Evolutionary conservation across 1,284 basidiomycete species (phyloP).

Genomic region (Cutaneotrichosporon daszewskae): DNA sequence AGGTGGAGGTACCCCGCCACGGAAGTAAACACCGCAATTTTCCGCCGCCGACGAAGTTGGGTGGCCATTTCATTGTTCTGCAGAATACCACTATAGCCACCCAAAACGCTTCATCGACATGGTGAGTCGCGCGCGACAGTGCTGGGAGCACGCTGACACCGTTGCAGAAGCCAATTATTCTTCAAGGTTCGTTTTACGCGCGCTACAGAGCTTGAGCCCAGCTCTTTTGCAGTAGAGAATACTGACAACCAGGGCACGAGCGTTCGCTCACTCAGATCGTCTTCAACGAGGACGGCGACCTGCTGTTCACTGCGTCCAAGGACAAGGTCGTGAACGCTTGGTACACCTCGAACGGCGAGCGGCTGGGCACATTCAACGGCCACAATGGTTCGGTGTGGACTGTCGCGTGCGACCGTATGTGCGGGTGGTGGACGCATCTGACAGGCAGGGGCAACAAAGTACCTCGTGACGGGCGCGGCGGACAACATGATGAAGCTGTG

Average conservation of each 20-base stretch:
- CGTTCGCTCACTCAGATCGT: conserved; percentile 95
- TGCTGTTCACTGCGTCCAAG: conserved; percentile 94
- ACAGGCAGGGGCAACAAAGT: conserved; percentile 68
- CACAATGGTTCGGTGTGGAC: conserved; percentile 98
- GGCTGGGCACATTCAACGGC: conserved; percentile 92
- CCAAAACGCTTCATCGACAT: conserved; percentile 10
- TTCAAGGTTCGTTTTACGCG: conserved; percentile 33
- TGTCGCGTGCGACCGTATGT: conserved; percentile 88
- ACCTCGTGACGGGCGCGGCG: conserved; percentile 74
- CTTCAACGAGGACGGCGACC: conserved; percentile 93
- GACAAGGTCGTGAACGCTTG: conserved; percentile 93
- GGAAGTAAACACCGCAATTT: too few relatives aligned
- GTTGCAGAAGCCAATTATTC: conserved; percentile 47
- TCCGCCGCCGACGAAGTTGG: too few relatives aligned
- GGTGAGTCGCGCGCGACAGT: conserved; percentile 9
- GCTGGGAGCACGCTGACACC: conserved; percentile 7
- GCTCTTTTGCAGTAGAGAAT: not conserved
- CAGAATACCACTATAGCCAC: too few relatives aligned
- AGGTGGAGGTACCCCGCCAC: too few relatives aligned
- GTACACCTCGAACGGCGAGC: conserved; percentile 98
- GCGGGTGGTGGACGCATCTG: conserved; percentile 1
- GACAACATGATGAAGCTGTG: conserved; percentile 92
- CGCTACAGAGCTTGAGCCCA: not conserved
- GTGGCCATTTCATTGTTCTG: too few relatives aligned
- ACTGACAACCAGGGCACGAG: conserved; percentile 70